phyloP scores from a whole-genome alignment of 495 filamentous ascomycete species.

The Talaromyces liani region DNA sequence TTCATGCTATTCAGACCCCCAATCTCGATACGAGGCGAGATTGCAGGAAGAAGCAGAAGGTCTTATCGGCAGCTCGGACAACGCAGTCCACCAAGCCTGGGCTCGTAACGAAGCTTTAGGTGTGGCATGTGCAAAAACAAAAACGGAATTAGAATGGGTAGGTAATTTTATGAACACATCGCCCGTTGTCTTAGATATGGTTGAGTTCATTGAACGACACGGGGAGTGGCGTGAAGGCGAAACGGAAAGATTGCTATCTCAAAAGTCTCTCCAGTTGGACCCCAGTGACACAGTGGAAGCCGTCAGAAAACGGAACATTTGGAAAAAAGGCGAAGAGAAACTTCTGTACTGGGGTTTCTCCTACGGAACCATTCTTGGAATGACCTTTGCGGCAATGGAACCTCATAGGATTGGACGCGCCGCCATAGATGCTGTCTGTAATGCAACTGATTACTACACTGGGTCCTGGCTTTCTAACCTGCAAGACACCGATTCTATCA shows the following conservation, averaged over 20 bases:
- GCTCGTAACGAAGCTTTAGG: constrained; percentile 24
- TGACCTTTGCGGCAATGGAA: constrained; percentile 47
- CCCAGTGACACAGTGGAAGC: constrained; percentile 9
- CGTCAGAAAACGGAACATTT: constrained; percentile 29
- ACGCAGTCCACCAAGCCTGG: constrained; percentile 24
- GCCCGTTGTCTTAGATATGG: constrained; percentile 21
- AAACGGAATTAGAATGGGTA: constrained; percentile 16
- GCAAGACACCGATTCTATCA: constrained; percentile 24
- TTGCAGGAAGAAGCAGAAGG: constrained; percentile 24
- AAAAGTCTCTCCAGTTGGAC: constrained; percentile 12
- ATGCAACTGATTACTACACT: constrained; percentile 28
- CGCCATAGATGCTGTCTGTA: constrained; percentile 47
- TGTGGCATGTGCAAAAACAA: constrained; percentile 16
- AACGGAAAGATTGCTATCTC: constrained; percentile 12
- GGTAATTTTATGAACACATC: constrained; percentile 24
- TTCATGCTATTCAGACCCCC: constrained; percentile 21
- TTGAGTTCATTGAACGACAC: constrained; percentile 27
- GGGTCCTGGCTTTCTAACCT: constrained; percentile 28
- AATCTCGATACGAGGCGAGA: constrained; percentile 18
- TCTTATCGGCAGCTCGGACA: constrained; percentile 24
- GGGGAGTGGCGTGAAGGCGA: constrained; percentile 29
- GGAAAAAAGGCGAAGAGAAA: constrained; percentile 27
- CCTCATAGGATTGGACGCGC: constrained; percentile 42
- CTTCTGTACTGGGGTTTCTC: constrained; percentile 52
- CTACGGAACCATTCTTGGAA: constrained; percentile 61